These are phyloP conservation scores for Balamuthia mandrillaris DNA, from an alignment of 208 protist genomes.

Conservation along the genomic window DNA sequence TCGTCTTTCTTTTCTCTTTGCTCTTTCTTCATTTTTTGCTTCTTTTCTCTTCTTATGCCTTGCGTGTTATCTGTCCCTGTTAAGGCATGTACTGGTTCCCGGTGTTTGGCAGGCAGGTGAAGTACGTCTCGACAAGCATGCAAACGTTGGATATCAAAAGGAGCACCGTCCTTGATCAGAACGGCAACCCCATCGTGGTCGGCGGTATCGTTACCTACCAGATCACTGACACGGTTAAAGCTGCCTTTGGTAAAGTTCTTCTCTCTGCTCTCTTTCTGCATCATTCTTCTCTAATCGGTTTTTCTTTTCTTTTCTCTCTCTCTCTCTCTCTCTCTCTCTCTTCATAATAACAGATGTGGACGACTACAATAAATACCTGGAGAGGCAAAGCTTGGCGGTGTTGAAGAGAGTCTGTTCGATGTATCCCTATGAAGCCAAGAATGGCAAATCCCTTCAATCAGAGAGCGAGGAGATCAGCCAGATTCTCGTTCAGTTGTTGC, in stretches of 20 bases:
- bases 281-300: neutral
- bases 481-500: neutral
- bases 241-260: neutral
- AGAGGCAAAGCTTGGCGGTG: neutral
- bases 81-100: neutral
- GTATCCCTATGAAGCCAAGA: neutral
- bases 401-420: neutral
- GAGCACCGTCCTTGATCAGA: neutral
- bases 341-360: slow-evolving; percentile 1
- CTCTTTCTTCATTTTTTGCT: neutral
- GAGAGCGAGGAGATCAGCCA: neutral
- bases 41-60: neutral
- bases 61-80: neutral
- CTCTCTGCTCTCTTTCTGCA: neutral
- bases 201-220: neutral
- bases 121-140: neutral
- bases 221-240: neutral
- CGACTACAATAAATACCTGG: neutral
- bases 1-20: neutral
- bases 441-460: neutral
- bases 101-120: neutral
- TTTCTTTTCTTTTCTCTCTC: neutral
- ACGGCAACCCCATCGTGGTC: slow-evolving; percentile 9
- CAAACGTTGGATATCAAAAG: neutral
- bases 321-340: neutral